phyloP scores from a whole-genome alignment of 345 rosid genomes.

The Gossypium mustelinum region DNA sequence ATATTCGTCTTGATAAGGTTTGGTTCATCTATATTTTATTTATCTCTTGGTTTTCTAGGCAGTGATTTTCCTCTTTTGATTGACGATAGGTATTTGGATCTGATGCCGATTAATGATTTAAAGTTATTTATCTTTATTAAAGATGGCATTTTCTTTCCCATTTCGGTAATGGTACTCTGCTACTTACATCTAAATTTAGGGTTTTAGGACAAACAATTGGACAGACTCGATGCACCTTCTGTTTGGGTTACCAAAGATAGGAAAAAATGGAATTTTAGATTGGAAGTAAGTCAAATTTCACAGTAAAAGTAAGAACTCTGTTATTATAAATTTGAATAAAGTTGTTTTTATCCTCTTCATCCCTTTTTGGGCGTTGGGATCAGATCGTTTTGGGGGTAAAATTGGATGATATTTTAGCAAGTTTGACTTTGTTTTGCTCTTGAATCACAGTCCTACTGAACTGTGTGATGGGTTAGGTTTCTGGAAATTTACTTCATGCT shows the following conservation, averaged over 20 bases:
- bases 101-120: conserved; percentile 6
- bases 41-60: too few relatives aligned
- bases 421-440: background rate
- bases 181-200: conserved; percentile 14
- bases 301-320: background rate
- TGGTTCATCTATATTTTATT: too few relatives aligned
- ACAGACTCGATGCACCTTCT: conserved; percentile 8
- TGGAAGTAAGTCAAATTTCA: background rate
- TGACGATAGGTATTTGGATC: conserved; percentile 27
- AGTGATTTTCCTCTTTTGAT: conserved; percentile 11
- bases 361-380: too few relatives aligned
- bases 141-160: background rate
- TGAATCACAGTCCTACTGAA: background rate
- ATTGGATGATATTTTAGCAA: background rate
- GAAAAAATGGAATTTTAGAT: conserved; percentile 2
- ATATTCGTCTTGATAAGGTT: too few relatives aligned
- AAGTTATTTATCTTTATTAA: conserved; percentile 1
- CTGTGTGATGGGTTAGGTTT: background rate
- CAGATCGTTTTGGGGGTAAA: background rate
- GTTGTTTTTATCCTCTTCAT: background rate
- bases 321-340: background rate
- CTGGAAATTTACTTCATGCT: background rate
- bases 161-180: background rate
- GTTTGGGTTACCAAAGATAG: background rate
- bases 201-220: background rate